phyloP scores from a whole-genome alignment of 768 basidiomycete species.

The Panaeolus papilionaceus region DNA sequence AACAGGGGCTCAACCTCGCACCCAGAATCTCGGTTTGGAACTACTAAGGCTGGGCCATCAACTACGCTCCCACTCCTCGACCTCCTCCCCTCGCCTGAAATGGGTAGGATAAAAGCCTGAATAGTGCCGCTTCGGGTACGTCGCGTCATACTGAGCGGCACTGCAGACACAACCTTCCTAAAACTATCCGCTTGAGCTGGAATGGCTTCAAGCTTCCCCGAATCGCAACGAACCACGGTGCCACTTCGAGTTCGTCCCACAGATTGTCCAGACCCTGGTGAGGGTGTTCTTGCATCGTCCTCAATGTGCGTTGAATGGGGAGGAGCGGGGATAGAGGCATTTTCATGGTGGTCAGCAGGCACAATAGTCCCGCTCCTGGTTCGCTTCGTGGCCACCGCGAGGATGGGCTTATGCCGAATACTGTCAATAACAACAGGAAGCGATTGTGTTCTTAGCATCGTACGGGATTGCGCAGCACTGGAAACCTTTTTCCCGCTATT shows the following conservation, averaged over 20 bases:
- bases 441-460: slow-evolving; percentile 12
- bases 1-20: slow-evolving; percentile 26
- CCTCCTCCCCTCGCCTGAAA: slow-evolving; percentile 25
- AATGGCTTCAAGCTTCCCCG: slow-evolving; percentile 23
- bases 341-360: slow-evolving; percentile 22
- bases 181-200: background rate
- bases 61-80: slow-evolving; percentile 41
- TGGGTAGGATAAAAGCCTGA: slow-evolving; percentile 13
- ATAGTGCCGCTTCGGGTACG: slow-evolving; percentile 55
- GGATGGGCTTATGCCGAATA: slow-evolving; percentile 4
- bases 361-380: slow-evolving; percentile 58
- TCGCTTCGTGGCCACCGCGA: slow-evolving; percentile 23
- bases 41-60: background rate
- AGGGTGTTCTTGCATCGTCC: background rate
- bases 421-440: background rate
- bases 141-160: background rate
- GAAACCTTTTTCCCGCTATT: background rate
- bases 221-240: slow-evolving; percentile 28
- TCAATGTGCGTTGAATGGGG: background rate
- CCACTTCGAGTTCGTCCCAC: slow-evolving; percentile 14
- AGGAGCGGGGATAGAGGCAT: slow-evolving; percentile 16
- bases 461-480: slow-evolving; percentile 15
- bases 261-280: slow-evolving; percentile 2
- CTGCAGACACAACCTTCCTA: background rate
- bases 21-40: slow-evolving; percentile 14